Evolutionary conservation across 2,329 filamentous ascomycete genomes (phyloP).

Genomic region (Diaporthe sp.): DNA sequence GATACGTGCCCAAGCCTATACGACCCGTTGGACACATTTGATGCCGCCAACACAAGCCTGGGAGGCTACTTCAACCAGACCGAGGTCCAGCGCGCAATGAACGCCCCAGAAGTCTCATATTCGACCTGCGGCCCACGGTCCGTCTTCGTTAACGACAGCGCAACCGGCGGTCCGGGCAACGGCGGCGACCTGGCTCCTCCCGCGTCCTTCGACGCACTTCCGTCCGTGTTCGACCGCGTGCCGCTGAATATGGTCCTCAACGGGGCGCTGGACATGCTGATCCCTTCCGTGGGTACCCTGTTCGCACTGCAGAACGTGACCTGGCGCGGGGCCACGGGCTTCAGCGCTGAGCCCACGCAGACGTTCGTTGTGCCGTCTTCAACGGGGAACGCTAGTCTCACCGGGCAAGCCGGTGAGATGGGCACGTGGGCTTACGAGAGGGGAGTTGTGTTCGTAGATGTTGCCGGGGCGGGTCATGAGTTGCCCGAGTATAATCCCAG

Average conservation of each 20-base stretch:
- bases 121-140: conserved; percentile 39
- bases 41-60: conserved; percentile 67
- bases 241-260: conserved; percentile 81
- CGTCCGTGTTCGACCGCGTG: conserved; percentile 79
- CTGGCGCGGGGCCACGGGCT: conserved; percentile 79
- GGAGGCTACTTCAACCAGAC: conserved; percentile 75
- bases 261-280: conserved; percentile 76
- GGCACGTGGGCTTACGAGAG: conserved; percentile 30
- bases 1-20: conserved; percentile 72
- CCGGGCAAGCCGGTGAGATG: conserved; percentile 36
- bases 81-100: conserved; percentile 79
- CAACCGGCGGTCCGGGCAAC: conserved; percentile 41
- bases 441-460: conserved; percentile 39
- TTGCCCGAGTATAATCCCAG: conserved; percentile 30
- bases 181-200: conserved; percentile 64
- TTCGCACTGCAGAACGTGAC: conserved; percentile 85
- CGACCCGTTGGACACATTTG: conserved; percentile 73
- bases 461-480: conserved; percentile 32
- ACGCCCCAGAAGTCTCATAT: conserved; percentile 62
- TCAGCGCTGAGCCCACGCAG: conserved; percentile 70
- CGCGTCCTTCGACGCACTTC: conserved; percentile 70
- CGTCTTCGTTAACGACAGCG: conserved; percentile 49
- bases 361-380: conserved; percentile 78
- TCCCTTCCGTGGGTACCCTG: conserved; percentile 79
- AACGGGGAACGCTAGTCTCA: conserved; percentile 52